Base-by-base conservation (phyloP, 441 rosid species). In the Caryocar brasiliense region DNA sequence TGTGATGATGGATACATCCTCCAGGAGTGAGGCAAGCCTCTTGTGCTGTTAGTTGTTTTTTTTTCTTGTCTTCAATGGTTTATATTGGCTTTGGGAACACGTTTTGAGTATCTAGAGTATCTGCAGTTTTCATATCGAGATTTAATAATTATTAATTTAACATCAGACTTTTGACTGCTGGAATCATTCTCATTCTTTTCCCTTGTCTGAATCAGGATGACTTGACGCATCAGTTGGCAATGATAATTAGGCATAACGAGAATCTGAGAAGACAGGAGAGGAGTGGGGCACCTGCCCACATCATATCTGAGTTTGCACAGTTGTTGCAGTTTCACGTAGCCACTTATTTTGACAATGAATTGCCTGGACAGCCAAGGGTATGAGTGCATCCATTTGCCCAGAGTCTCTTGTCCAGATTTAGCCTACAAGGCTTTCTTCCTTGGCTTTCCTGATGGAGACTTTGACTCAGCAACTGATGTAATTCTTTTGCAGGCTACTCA, bases 351-450 rank as follows among this genome's bases (percentile, higher is more conserved):
- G 99, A 93, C 72, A 93, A 93, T 51, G 99, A 93, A 67, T 68
- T 93, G 68, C 99, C 99, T 41, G 99, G 97, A 70, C 95, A 85
- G 71, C 97, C 96, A 60, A 86, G 99, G 95, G 99, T 93, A 80
- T 58, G 13, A 36, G 23, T 51, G 43, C 38, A 56, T 17, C 6
- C n/a, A n/a, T n/a, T n/a, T n/a, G n/a, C n/a, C n/a, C n/a, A n/a
- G n/a, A n/a, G n/a, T n/a, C n/a, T n/a, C n/a, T n/a, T n/a, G n/a
- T n/a, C n/a, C n/a, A n/a, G n/a, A n/a, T n/a, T n/a, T n/a, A n/a
- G n/a, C n/a, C n/a, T n/a, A n/a, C n/a, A n/a, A n/a, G n/a, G n/a
- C 32, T 28, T 28, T 8, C 8, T 28, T 8, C 8, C 8, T 8
- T 28, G 6, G 6, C 8, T 28, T 8, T 20, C 20, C 4, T 11